phyloP scores from a whole-genome alignment of 148 eudicot genomes.

The Fagopyrum esculentum region DNA sequence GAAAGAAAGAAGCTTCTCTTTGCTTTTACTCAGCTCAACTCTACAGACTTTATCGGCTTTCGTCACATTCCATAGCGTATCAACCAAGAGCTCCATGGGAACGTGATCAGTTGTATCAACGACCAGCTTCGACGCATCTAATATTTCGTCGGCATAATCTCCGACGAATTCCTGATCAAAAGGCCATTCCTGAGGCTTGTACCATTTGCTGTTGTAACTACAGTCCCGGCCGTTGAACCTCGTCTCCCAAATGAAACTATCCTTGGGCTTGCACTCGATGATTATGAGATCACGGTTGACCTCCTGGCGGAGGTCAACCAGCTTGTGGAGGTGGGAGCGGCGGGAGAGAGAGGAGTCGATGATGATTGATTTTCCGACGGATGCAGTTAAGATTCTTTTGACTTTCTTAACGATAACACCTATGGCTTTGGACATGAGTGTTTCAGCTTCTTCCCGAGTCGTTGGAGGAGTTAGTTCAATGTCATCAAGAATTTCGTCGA shows the following conservation, averaged over 20 bases:
- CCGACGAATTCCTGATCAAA: background rate
- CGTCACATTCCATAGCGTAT: background rate
- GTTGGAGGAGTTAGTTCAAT: background rate
- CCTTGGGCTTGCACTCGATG: slow-evolving; percentile 2
- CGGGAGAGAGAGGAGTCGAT: slow-evolving; percentile 7
- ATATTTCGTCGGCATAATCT: too few species aligned
- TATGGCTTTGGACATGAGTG: background rate
- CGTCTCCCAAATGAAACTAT: background rate
- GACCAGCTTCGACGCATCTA: background rate
- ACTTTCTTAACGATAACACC: background rate
- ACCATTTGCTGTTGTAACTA: background rate
- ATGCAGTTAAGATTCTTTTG: too few species aligned
- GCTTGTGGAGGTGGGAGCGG: background rate
- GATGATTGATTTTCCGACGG: background rate
- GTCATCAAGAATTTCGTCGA: background rate
- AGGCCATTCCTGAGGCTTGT: background rate
- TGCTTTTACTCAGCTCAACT: background rate
- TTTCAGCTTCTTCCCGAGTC: background rate
- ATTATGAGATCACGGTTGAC: background rate
- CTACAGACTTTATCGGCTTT: background rate
- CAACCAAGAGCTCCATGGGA: background rate
- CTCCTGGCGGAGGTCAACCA: background rate
- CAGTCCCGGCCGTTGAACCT: background rate
- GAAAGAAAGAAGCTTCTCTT: background rate
- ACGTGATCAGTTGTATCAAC: background rate